phyloP scores from a whole-genome alignment of 495 filamentous ascomycete genomes.

The Penicillium pancosmium region DNA sequence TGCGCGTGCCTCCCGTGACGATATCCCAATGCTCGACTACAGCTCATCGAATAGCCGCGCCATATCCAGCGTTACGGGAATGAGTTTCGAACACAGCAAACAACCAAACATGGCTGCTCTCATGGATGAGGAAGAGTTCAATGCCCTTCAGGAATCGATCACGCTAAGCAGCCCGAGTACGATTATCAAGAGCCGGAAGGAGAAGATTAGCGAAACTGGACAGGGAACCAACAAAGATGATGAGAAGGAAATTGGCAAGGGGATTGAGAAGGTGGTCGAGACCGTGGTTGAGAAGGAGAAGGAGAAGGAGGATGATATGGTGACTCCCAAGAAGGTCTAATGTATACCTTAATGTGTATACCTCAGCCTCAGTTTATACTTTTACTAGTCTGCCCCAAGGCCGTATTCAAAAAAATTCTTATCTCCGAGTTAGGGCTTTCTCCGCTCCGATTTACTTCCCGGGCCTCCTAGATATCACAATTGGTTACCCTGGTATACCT shows the following conservation, averaged over 20 bases:
- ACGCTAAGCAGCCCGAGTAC: slow-evolving; percentile 42
- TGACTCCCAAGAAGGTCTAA: neutral
- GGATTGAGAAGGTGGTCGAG: slow-evolving; percentile 4
- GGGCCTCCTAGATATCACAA: too few relatives aligned
- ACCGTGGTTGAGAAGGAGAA: slow-evolving; percentile 39
- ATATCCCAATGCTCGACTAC: slow-evolving; percentile 59
- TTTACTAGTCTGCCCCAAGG: too few relatives aligned
- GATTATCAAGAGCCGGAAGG: slow-evolving; percentile 37
- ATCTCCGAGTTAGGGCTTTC: too few relatives aligned
- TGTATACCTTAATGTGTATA: too few relatives aligned
- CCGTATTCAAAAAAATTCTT: too few relatives aligned
- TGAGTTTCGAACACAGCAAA: slow-evolving; percentile 49
- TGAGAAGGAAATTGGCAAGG: too few relatives aligned
- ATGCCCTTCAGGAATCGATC: slow-evolving; percentile 43
- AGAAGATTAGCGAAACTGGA: neutral
- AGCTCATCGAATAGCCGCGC: slow-evolving; percentile 46
- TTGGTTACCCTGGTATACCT: too few relatives aligned
- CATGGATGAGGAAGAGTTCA: slow-evolving; percentile 42
- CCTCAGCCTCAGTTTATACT: too few relatives aligned
- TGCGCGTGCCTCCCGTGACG: slow-evolving; percentile 41
- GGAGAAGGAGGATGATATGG: slow-evolving; percentile 19
- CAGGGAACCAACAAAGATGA: too few relatives aligned
- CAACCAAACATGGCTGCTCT: slow-evolving; percentile 41
- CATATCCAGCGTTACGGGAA: slow-evolving; percentile 46
- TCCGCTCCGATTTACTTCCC: too few relatives aligned